phyloP scores from a whole-genome alignment of 108 stramenopile genomes.

The Poteriospumella lacustris region DNA sequence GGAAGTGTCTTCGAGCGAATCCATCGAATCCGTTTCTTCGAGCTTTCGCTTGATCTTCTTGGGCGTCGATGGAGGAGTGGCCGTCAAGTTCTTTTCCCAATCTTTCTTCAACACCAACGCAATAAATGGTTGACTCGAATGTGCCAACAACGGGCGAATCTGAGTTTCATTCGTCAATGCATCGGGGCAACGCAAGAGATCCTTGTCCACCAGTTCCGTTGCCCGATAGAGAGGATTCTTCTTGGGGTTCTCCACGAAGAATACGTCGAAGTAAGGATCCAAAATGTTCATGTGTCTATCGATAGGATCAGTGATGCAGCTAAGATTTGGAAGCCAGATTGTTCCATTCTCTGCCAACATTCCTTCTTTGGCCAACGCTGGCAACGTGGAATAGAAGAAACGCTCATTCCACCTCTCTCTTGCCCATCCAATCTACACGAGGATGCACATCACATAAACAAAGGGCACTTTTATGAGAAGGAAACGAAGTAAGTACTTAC shows the following conservation, averaged over 20 bases:
- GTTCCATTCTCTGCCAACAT: not conserved
- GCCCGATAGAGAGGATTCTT: conserved; percentile 16
- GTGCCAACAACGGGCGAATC: not conserved
- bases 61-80: too few species aligned
- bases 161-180: conserved; percentile 22
- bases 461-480: too few species aligned
- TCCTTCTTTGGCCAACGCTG: not conserved
- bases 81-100: too few species aligned
- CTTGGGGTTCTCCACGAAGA: not conserved
- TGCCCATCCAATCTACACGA: conserved; percentile 16
- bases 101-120: too few species aligned
- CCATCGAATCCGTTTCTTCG: too few species aligned
- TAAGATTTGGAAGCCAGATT: conserved; percentile 23
- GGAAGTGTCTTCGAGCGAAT: too few species aligned
- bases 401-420: conserved; percentile 1
- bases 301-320: not conserved
- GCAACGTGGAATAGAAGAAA: conserved; percentile 13
- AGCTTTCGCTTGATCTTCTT: too few species aligned
- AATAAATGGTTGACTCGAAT: not conserved
- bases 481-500: not conserved
- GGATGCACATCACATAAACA: too few species aligned
- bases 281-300: not conserved
- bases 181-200: conserved; percentile 16
- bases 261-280: not conserved
- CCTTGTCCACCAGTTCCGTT: not conserved